A percentile compares a stretch with the other conserved stretches of the same genome.
phyloP scores from a whole-genome alignment of 768 basidiomycete species.

The Suillus brevipes region DNA sequence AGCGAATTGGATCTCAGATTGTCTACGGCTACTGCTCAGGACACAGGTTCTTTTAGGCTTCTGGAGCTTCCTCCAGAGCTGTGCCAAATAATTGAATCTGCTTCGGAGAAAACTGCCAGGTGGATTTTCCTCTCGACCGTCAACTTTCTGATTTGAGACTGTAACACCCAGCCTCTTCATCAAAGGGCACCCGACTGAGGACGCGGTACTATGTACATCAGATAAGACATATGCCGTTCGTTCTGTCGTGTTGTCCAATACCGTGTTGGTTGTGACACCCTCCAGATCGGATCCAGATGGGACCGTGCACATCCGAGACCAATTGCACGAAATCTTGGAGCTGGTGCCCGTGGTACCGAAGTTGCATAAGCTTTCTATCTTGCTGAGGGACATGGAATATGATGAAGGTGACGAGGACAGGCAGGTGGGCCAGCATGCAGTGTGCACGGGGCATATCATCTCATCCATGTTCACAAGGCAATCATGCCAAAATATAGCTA shows the following conservation, averaged over 20 bases:
- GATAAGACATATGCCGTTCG: constrained; percentile 81
- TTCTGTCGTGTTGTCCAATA: constrained; percentile 88
- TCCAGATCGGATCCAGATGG: constrained; percentile 37
- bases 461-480: constrained; percentile 20
- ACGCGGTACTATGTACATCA: constrained; percentile 86
- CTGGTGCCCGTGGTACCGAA: constrained; percentile 75
- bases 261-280: constrained; percentile 71
- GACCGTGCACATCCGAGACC: constrained; percentile 71
- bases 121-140: not conserved
- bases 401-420: constrained; percentile 59
- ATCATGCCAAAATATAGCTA: constrained; percentile 49
- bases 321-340: constrained; percentile 83
- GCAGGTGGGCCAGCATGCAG: constrained; percentile 22
- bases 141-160: not conserved
- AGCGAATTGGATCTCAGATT: constrained; percentile 46
- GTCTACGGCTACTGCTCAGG: constrained; percentile 46
- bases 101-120: constrained; percentile 27
- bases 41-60: constrained; percentile 62
- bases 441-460: not conserved
- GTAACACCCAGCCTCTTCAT: constrained; percentile 56
- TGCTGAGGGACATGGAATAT: constrained; percentile 69
- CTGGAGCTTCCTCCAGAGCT: constrained; percentile 76
- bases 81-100: constrained; percentile 57
- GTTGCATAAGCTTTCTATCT: constrained; percentile 59
- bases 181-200: constrained; percentile 79